These are phyloP conservation scores for Hypoxylon crocopeplum DNA, from an alignment of 495 filamentous ascomycete genomes.

Conservation along the genomic window DNA sequence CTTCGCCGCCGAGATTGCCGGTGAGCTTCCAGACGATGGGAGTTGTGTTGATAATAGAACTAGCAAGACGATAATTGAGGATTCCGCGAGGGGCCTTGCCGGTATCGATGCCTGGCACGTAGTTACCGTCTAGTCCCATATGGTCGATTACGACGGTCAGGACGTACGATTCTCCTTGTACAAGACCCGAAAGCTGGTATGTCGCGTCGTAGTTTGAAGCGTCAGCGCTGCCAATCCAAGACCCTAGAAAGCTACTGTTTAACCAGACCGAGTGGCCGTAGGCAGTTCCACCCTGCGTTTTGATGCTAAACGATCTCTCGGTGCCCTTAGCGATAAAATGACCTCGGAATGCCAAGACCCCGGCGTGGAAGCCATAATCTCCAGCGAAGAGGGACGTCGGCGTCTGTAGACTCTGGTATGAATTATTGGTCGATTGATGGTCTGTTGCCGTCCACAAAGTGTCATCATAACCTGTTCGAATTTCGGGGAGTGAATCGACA, in stretches of 20 bases:
- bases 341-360: slow-evolving; percentile 71
- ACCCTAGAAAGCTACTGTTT: slow-evolving; percentile 61
- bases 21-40: slow-evolving; percentile 71
- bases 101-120: slow-evolving; percentile 61
- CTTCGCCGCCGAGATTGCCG: slow-evolving; percentile 77
- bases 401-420: slow-evolving; percentile 57
- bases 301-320: slow-evolving; percentile 62
- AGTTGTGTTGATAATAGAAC: slow-evolving; percentile 56
- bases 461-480: slow-evolving; percentile 70
- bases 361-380: slow-evolving; percentile 79
- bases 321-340: slow-evolving; percentile 70
- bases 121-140: slow-evolving; percentile 74
- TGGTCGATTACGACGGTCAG: slow-evolving; percentile 76
- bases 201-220: slow-evolving; percentile 56
- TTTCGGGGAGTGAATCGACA: slow-evolving; percentile 73
- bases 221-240: slow-evolving; percentile 60
- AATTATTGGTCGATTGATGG: slow-evolving; percentile 64
- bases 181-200: slow-evolving; percentile 58
- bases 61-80: slow-evolving; percentile 59
- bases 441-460: slow-evolving; percentile 66
- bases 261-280: slow-evolving; percentile 67
- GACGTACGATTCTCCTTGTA: slow-evolving; percentile 62
- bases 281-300: slow-evolving; percentile 68
- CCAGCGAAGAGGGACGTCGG: slow-evolving; percentile 69
- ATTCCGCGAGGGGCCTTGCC: slow-evolving; percentile 78